phyloP scores from a whole-genome alignment of 1,284 basidiomycete species.

The Ganoderma sinense region DNA sequence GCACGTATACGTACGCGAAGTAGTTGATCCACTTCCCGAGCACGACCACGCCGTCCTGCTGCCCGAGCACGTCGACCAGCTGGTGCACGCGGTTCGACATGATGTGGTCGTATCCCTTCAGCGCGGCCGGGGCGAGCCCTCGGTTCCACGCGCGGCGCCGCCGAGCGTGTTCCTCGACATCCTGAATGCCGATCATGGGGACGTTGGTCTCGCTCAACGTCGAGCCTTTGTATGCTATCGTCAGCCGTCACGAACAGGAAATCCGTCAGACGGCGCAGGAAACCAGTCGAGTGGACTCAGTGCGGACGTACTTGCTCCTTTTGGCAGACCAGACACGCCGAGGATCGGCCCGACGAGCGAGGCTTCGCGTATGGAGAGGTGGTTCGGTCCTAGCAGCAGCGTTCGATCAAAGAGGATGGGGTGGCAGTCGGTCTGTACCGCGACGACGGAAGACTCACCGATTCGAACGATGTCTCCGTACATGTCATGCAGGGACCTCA shows the following conservation, averaged over 20 bases:
- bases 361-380: constrained; percentile 4
- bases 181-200: constrained; percentile 38
- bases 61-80: constrained; percentile 47
- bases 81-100: constrained; percentile 47
- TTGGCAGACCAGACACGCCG: constrained; percentile 15
- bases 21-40: constrained; percentile 55
- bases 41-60: constrained; percentile 45
- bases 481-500: background rate
- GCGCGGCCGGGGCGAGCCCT: constrained; percentile 54
- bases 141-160: constrained; percentile 61
- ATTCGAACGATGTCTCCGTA: constrained; percentile 4
- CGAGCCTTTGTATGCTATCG: background rate
- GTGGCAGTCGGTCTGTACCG: too few species aligned
- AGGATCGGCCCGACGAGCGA: constrained; percentile 2
- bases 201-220: constrained; percentile 11
- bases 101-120: constrained; percentile 60
- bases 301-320: constrained; percentile 12
- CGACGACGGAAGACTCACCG: background rate
- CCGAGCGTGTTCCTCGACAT: constrained; percentile 49
- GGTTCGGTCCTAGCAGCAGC: background rate
- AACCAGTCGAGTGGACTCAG: too few species aligned
- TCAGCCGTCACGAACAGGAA: too few species aligned
- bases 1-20: constrained; percentile 52
- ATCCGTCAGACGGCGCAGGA: too few species aligned
- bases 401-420: too few species aligned